Base-by-base conservation (phyloP, 2,329 filamentous ascomycete genomes). In the Colletotrichum destructivum region DNA sequence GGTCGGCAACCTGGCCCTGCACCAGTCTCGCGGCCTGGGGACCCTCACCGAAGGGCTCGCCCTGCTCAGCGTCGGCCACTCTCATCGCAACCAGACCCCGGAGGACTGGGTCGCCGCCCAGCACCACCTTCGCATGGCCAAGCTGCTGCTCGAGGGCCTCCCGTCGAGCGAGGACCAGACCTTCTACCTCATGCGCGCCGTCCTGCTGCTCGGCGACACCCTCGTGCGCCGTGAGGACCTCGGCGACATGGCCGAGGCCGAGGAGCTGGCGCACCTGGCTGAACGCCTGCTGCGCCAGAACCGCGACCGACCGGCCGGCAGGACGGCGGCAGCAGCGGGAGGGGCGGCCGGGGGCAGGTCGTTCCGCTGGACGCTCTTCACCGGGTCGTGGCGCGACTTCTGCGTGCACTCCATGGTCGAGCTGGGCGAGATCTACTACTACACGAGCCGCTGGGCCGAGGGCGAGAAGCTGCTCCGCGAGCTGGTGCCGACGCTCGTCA, bases 351-450 rank as follows among this genome's bases (percentile, higher is more conserved):
- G 3, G 12, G 60, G n/a, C 35, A 68, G 60, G 49, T 63, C 61
- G 6, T 70, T 71, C 38, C 69, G 71, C 46, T 73, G 71, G 71
- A 72, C 71, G 0, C 46, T 72, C 3, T 72, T 72, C 26, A 73
- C 71, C n/a, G 69, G 71, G 2, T 72, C 69, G 8, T 73, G 71
- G 63, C 64, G 63, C 40, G 73, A 74, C 61, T 74, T 76, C 13
- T 73, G 75, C 49, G 21, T 75, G 46, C 73, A 75, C 4, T 76
- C 74, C 52, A 75, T 73, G 69, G 66, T 75, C 26, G 75, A 76
- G 71, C 55, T 74, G 3, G 74, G 75, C 47, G 75, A 75, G 38
- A 74, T 74, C 7, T 76, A 75, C 71, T 76, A 76, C 55, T 75
- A 74, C 68, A 74, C 73, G 15, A 71, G 65, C 38, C 69, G 71